These are phyloP conservation scores for Guyanaporus albipodus DNA, from an alignment of 768 basidiomycete genomes.

Conservation along the genomic window DNA sequence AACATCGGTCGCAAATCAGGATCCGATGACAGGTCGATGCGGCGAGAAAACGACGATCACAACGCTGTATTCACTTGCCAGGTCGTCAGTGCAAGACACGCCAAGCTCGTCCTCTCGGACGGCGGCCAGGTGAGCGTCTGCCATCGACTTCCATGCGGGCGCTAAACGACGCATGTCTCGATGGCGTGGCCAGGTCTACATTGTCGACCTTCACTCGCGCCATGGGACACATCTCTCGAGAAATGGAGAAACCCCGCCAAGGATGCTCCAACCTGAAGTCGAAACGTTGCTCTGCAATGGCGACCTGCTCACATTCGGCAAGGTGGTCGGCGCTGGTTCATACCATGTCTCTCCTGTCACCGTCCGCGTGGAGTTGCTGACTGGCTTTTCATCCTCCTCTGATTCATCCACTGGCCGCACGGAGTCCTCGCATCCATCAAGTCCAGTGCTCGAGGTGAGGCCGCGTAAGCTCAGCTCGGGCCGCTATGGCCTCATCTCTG, in stretches of 20 bases:
- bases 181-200: constrained; percentile 48
- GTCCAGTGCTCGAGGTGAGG: constrained; percentile 20
- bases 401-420: constrained; percentile 17
- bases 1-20: constrained; percentile 67
- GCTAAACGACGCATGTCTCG: constrained; percentile 9
- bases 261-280: constrained; percentile 49
- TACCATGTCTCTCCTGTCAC: constrained; percentile 61
- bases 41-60: constrained; percentile 38
- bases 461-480: constrained; percentile 43
- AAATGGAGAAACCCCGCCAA: constrained; percentile 45
- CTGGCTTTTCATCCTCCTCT: constrained; percentile 8
- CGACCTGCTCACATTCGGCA: constrained; percentile 74
- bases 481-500: constrained; percentile 55
- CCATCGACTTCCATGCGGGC: constrained; percentile 13
- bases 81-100: constrained; percentile 76
- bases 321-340: constrained; percentile 61
- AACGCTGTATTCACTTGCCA: constrained; percentile 69
- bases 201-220: constrained; percentile 69
- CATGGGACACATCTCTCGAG: constrained; percentile 71
- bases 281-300: constrained; percentile 59
- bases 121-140: constrained; percentile 53
- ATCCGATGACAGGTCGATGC: constrained; percentile 39
- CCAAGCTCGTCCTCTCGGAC: constrained; percentile 70
- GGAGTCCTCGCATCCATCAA: constrained; percentile 24
- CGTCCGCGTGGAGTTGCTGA: constrained; percentile 53